Evolutionary conservation across 2,329 filamentous ascomycete genomes (phyloP), one percentile per base, ranked within the genome.

Genomic region (Didymosphaeria variabile): DNA sequence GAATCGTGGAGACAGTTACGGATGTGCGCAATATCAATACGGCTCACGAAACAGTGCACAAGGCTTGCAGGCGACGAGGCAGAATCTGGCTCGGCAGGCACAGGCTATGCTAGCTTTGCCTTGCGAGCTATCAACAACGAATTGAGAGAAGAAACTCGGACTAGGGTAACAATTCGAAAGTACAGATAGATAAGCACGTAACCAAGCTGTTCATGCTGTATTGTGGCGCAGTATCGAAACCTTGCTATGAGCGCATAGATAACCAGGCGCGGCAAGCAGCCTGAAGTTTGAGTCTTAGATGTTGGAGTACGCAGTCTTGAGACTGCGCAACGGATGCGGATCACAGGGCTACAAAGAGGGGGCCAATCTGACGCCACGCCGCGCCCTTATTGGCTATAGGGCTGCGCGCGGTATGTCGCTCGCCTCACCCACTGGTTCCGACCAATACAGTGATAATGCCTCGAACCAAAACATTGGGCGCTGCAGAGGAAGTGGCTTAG

Each of bases 401-500:
- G 7, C n/a, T 13, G 26, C 31, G n/a, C 21, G n/a, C 29, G 17
- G 50, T 34, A 55, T 46, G 26, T 40, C 17, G 40, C 52, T 46
- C 52, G 52, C 52, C 40, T 46, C 52, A 55, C 29, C 21, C 34
- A 44, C 38, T 54, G 12, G 5, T 44, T 44, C 13, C 15, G 38
- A 29, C n/a, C n/a, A 31, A 36, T 54, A 19, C 12, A 23, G 23
- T 29, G 2, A 15, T 32, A 10, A 31, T 42, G 3, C 8, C 5
- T 54, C 36, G 12, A 31, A 12, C 21, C 5, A 34, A 8, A 5
- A 13, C 17, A 26, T 13, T n/a, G 8, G 52, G 26, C 36, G 38
- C 23, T 54, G 34, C 29, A 26, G 42, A 46, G 31, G 31, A 55
- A 15, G 53, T 38, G 53, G 42, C 53, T 45, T n/a, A 34, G 52